Evolutionary conservation across 1,284 basidiomycete genomes (phyloP), one percentile per base, ranked within the genome.

Genomic region (Apiotrichum montevideense): DNA sequence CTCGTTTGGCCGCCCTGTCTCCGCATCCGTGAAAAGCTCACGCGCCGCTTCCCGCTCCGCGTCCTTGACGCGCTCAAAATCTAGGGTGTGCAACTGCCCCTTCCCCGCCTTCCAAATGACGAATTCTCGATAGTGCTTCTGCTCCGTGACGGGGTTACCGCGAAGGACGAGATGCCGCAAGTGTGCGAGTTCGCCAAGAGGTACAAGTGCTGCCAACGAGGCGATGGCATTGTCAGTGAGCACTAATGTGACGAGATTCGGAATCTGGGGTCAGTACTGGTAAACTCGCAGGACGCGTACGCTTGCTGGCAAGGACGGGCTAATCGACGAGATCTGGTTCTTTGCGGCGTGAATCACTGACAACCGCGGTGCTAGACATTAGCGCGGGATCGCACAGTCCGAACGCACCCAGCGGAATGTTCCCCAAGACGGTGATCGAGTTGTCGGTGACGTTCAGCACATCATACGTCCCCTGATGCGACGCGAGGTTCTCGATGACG

Each of bases 401-500:
- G 8, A 45, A 68, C 74, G 57, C 51, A 76, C 77, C 71, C 15
- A 93, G 82, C 4, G 96, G 96, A 44, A 99, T 82, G 79, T 98
- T 98, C 64, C 90, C 89, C 46, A 99, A 82, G 4, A 84, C 84
- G 61, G 86, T 82, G 77, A 99, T 86, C 58, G 91, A 87, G 77
- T 99, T 99, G 80, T 99, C 96, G 59, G 94, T 98, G 61, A 98
- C 81, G 81, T 99, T 96, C 71, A 99, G 69, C 11, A 73, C 73
- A 62, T 79, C 77, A 56, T 70, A 80, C 80, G 75, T 79, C 84
- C 93, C 84, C 83, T 90, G 77, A 90, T 96, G 70, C 8, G 97
- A 92, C 80, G 94, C 96, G 67, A 99, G 82, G 81, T 99, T 98
- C 85, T 99, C 96, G 73, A 99, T 98, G 52, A 90, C 86, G 46